Base-by-base conservation (phyloP, 768 basidiomycete species). In the Lactifluus subvellereus region DNA sequence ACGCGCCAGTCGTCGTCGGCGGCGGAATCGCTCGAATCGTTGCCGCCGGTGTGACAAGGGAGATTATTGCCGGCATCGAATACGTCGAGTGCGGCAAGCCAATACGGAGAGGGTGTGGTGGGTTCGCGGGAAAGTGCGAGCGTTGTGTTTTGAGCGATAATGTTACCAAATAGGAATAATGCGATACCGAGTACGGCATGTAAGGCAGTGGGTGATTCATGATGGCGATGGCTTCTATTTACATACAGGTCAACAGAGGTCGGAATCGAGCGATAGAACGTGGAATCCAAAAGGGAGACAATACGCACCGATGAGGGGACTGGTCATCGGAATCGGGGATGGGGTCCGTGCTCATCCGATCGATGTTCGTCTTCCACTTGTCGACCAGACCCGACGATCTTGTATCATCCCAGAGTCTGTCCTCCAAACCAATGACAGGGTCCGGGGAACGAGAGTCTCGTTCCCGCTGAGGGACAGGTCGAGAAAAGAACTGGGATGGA, bases 1-100 rank as follows among this genome's bases (percentile, higher is more conserved):
- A 87, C 82, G 35, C 82, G 79, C 86, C 86, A 89, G 72, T 88
- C 84, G 68, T 86, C 83, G 7, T 76, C 61, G n/a, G 47, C 54
- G 50, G 52, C 57, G 9, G 40, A 9, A 30, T 35, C 33, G 4
- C 43, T 3, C 8, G 51, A 7, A 20, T 47, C 20, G 42, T n/a
- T 18, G 40, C 66, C 61, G 32, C 61, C 65, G 16, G 68, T 67
- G 38, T 77, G 77, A 40, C 78, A 77, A 0, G 85, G 85, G 7
- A 85, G 73, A 66, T 78, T 83, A 68, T 88, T 85, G 49, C 85
- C 86, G 7, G 81, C 83, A 73, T 87, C 84, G 67, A 89, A 86
- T 7, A 86, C 83, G 68, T 87, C 86, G 57, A 89, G 76, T 1
- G 87, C 84, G n/a, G 82, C 79, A 42, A 85, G 78, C 82, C 84